phyloP scores from a whole-genome alignment of 441 rosid genomes.

The Croton laevigatus region DNA sequence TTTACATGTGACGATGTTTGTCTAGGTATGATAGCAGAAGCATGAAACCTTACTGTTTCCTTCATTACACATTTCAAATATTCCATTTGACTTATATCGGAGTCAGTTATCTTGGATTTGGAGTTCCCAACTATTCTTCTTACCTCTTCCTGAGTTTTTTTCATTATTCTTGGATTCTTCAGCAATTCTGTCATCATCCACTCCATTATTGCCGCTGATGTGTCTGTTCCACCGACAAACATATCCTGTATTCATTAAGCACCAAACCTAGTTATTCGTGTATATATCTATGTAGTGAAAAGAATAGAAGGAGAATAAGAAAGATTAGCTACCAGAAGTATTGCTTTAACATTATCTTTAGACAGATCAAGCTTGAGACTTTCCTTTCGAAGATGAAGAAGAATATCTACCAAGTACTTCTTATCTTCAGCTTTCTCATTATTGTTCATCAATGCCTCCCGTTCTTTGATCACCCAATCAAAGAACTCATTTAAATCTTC shows the following conservation, averaged over 20 bases:
- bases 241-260: conserved; percentile 25
- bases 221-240: conserved; percentile 30
- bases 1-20: conserved; percentile 13
- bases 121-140: conserved; percentile 12
- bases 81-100: conserved; percentile 9
- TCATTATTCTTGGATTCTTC: conserved; percentile 28
- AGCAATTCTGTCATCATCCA: conserved; percentile 36
- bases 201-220: conserved; percentile 26
- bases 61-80: conserved; percentile 13
- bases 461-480: conserved; percentile 36
- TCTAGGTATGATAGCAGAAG: conserved; percentile 10
- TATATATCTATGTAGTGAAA: not conserved
- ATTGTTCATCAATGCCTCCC: not conserved
- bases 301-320: not conserved
- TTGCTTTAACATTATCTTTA: conserved; percentile 31
- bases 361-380: conserved; percentile 29
- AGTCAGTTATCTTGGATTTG: conserved; percentile 4
- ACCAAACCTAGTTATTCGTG: not conserved
- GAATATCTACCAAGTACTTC: conserved; percentile 32
- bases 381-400: conserved; percentile 29
- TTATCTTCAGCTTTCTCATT: conserved; percentile 16
- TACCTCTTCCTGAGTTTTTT: conserved; percentile 33
- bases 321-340: conserved; percentile 21
- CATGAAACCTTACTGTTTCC: conserved; percentile 12
- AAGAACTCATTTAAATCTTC: conserved; percentile 21